Conservation (phyloP, 2,329 filamentous ascomycete species). For the Ilyonectria sp. region DNA sequence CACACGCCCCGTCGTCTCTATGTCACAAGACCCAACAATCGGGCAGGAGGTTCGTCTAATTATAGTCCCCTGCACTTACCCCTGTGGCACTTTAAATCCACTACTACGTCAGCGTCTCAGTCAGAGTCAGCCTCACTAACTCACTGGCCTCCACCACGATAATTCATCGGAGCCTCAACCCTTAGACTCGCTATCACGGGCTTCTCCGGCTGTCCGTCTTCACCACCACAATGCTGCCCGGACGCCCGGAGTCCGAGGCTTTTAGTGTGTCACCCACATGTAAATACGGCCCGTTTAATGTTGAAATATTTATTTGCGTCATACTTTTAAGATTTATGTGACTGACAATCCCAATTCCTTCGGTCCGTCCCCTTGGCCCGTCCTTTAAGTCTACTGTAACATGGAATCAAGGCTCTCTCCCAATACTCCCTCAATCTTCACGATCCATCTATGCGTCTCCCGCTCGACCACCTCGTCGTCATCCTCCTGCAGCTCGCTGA, state of each 20-base stretch:
- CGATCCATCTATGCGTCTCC: conserved; percentile 92
- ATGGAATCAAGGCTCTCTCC: conserved; percentile 94
- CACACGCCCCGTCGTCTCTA: neutral
- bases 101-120: conserved; percentile 18
- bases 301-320: conserved; percentile 14
- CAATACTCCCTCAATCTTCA: conserved; percentile 88
- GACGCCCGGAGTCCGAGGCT: conserved; percentile 33
- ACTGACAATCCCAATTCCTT: conserved; percentile 21
- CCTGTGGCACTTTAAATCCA: conserved; percentile 4
- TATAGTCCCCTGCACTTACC: conserved; percentile 8
- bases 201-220: conserved; percentile 37
- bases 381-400: conserved; percentile 77
- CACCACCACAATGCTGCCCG: conserved; percentile 20
- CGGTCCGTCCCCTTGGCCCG: conserved; percentile 22
- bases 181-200: conserved; percentile 21
- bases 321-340: conserved; percentile 4
- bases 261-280: conserved; percentile 23
- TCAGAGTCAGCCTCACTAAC: conserved; percentile 9
- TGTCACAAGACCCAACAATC: conserved; percentile 2
- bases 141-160: conserved; percentile 38
- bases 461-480: conserved; percentile 94
- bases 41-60: conserved; percentile 7
- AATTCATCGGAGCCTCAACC: conserved; percentile 43
- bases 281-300: neutral
- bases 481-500: conserved; percentile 96